Conservation (phyloP, 106 monocot species). For the Dendrobium officinale region DNA sequence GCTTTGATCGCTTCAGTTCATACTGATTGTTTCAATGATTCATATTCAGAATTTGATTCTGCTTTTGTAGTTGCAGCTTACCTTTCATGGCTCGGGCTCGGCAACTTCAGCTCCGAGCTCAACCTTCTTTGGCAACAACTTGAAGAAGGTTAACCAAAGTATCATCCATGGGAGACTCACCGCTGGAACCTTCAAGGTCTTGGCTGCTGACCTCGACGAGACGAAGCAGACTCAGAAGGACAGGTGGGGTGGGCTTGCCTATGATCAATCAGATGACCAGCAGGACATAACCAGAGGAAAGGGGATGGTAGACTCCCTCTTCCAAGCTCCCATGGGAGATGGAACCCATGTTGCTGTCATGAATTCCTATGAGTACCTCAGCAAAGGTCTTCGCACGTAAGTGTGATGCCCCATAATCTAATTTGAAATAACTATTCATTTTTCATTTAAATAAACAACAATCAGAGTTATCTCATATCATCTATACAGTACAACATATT, state of each 20-base stretch:
- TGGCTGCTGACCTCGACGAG: slow-evolving; percentile 68
- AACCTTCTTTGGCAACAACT: slow-evolving; percentile 59
- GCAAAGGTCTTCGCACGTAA: slow-evolving; percentile 54
- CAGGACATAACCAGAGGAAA: slow-evolving; percentile 96
- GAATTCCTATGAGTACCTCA: slow-evolving; percentile 85
- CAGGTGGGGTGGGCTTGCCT: slow-evolving; percentile 57
- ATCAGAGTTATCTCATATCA: too few relatives aligned
- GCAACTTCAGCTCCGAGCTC: slow-evolving; percentile 36
- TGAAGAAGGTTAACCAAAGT: slow-evolving; percentile 47
- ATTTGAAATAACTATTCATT: too few relatives aligned
- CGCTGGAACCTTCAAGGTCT: slow-evolving; percentile 46
- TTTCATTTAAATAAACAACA: too few relatives aligned
- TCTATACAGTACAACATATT: too few relatives aligned
- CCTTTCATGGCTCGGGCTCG: slow-evolving; percentile 24
- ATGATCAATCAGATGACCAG: slow-evolving; percentile 83
- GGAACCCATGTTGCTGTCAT: slow-evolving; percentile 80
- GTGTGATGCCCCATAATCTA: too few relatives aligned
- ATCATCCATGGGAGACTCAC: slow-evolving; percentile 38
- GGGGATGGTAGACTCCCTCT: slow-evolving; percentile 66
- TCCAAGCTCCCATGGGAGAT: slow-evolving; percentile 78
- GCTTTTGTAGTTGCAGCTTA: slow-evolving; percentile 32
- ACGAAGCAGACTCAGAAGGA: slow-evolving; percentile 61
- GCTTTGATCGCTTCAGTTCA: neutral
- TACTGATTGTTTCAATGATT: too few relatives aligned
- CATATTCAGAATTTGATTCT: too few relatives aligned